phyloP scores from a whole-genome alignment of 495 filamentous ascomycete species.

The Penicillium tannophilum region DNA sequence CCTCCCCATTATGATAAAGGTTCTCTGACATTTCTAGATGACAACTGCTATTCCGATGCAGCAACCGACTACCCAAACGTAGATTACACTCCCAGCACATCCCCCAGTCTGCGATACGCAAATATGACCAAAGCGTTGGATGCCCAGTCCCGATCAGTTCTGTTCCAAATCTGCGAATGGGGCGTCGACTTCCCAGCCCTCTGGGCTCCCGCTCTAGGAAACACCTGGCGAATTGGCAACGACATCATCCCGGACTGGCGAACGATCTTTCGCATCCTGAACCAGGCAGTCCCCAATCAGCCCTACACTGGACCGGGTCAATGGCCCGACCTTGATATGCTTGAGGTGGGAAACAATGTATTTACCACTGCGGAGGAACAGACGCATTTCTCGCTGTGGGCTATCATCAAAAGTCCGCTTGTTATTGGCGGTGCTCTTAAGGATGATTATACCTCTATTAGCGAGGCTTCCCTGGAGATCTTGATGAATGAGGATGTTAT shows the following conservation, averaged over 20 bases:
- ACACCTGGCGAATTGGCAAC: slow-evolving; percentile 56
- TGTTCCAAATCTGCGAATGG: slow-evolving; percentile 58
- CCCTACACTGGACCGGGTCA: slow-evolving; percentile 41
- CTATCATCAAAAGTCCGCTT: slow-evolving; percentile 57
- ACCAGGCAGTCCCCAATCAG: slow-evolving; percentile 48
- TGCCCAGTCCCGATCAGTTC: slow-evolving; percentile 32
- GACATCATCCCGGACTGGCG: slow-evolving; percentile 58
- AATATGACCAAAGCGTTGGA: slow-evolving; percentile 37
- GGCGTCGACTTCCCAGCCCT: slow-evolving; percentile 50
- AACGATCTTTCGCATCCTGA: slow-evolving; percentile 51
- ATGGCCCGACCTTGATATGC: slow-evolving; percentile 60
- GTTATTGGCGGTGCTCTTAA: slow-evolving; percentile 53
- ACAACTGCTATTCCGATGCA: slow-evolving; percentile 54
- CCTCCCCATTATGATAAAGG: background rate
- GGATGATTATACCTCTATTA: slow-evolving; percentile 32
- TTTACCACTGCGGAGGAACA: slow-evolving; percentile 44
- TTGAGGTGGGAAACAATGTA: slow-evolving; percentile 47
- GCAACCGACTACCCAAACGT: slow-evolving; percentile 37
- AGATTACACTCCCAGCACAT: slow-evolving; percentile 41
- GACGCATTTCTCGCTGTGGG: slow-evolving; percentile 61
- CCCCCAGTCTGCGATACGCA: slow-evolving; percentile 30
- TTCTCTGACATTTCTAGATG: slow-evolving; percentile 29
- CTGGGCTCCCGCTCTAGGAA: slow-evolving; percentile 50
- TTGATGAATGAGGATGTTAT: slow-evolving; percentile 54
- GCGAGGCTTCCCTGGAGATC: slow-evolving; percentile 35